A percentile compares a stretch with the other conserved stretches of the same genome.
These are phyloP conservation scores for Halenospora varia DNA, from an alignment of 495 filamentous ascomycete species.

Conservation along the genomic window DNA sequence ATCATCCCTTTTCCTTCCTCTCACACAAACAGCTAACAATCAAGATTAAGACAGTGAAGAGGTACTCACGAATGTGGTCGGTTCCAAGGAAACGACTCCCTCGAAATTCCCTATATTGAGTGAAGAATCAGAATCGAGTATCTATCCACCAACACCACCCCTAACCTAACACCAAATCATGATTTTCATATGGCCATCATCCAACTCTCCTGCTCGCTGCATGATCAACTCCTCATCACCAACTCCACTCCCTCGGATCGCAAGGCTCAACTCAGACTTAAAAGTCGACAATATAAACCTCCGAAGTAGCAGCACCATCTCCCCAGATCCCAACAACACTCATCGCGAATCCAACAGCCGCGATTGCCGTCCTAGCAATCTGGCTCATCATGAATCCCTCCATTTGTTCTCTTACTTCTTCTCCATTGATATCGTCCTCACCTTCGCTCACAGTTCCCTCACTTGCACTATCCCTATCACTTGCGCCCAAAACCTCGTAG, in stretches of 20 bases:
- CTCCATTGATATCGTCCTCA: constrained; percentile 68
- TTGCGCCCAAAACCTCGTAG: constrained; percentile 62
- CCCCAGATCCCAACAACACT: constrained; percentile 86
- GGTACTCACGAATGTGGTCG: too few species aligned
- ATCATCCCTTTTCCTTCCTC: too few species aligned
- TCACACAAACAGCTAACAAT: too few species aligned
- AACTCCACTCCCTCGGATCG: neutral
- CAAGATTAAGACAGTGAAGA: too few species aligned
- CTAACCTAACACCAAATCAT: neutral
- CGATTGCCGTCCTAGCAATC: constrained; percentile 53
- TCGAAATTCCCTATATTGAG: too few species aligned
- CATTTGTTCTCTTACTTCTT: constrained; percentile 70
- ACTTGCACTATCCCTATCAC: constrained; percentile 41
- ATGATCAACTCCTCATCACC: neutral
- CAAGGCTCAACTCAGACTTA: constrained; percentile 1
- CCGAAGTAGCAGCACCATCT: constrained; percentile 51
- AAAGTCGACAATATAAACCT: constrained; percentile 23
- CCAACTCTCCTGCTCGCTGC: neutral
- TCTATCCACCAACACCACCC: neutral
- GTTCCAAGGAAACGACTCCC: too few species aligned
- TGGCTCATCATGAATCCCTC: constrained; percentile 60
- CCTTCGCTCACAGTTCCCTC: constrained; percentile 35
- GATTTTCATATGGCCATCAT: neutral
- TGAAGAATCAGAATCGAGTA: constrained; percentile 13
- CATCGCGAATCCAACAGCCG: constrained; percentile 66